Base-by-base conservation (phyloP, 768 basidiomycete genomes). In the Lactarius sp. region DNA sequence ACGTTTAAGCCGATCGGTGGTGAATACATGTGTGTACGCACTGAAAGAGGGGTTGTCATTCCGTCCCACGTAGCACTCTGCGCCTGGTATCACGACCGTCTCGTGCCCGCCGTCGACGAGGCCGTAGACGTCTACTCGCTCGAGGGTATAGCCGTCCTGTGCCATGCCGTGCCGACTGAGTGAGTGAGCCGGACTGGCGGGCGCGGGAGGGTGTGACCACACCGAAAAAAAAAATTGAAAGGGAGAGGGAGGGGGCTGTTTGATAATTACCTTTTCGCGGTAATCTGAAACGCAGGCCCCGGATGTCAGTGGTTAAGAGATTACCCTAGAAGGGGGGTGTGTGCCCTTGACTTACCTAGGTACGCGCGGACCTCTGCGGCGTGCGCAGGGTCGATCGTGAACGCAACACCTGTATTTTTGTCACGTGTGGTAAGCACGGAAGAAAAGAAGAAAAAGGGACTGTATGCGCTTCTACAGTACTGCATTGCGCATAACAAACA, bases 91-190 rank as follows among this genome's bases (percentile, higher is more conserved):
- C 9, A 87, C 74, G 0, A 87, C 75, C 58, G 74, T 76, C 67
- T 89, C 85, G 3, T 73, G 69, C 2, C 8, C 6, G 12, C 82
- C 84, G 42, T 77, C 77, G 22, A 80, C 77, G 37, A 86, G 71
- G 36, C 82, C 81, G 73, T 88, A 86, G 14, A 98, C 80, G 63
- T 94, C 84, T 12, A 94, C 71, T 0, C 79, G 81, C 68, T 95
- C 90, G 72, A 88, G 77, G 9, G 92, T 93, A 75, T 97, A 98
- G 22, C 95, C 94, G 69, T 95, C 93, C 90, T 94, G 70, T 94
- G 70, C 42, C 42, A n/a, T 18, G 5, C 14, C 16, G 5, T 18
- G 42, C 18, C 16, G 12, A 44, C 5, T 44, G 7, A 8, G 27
- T 44, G 7, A 8, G 27, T 50, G 14, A 8, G 13, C 4, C 39